A percentile compares a stretch with the other conserved stretches of the same genome.
phyloP scores from a whole-genome alignment of 345 rosid genomes.

The Citrus sinensis region DVS_A1.0 CM039161.1:993501-994000 shows the following conservation, averaged over 20 bases:
- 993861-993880: conserved; percentile 62
- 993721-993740: conserved; percentile 71
- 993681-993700: conserved; percentile 73
- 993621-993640: conserved; percentile 69
- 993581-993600: conserved; percentile 55
- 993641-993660: conserved; percentile 56
- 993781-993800: conserved; percentile 64
- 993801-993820: conserved; percentile 68
- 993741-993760: conserved; percentile 59
- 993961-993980: not conserved
- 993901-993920: conserved; percentile 59
- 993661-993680: conserved; percentile 75
- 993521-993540: conserved; percentile 73
- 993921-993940: conserved; percentile 7
- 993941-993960: not conserved
- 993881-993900: conserved; percentile 57
- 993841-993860: conserved; percentile 56
- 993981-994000: not conserved
- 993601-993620: conserved; percentile 74
- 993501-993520: conserved; percentile 65
- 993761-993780: conserved; percentile 61
- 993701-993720: conserved; percentile 64
- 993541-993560: conserved; percentile 82
- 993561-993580: conserved; percentile 60
- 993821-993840: conserved; percentile 68